A percentile compares a stretch with the other conserved stretches of the same genome.
Conservation (phyloP, 2,329 filamentous ascomycete species). For the Spiromastix sp. region DNA sequence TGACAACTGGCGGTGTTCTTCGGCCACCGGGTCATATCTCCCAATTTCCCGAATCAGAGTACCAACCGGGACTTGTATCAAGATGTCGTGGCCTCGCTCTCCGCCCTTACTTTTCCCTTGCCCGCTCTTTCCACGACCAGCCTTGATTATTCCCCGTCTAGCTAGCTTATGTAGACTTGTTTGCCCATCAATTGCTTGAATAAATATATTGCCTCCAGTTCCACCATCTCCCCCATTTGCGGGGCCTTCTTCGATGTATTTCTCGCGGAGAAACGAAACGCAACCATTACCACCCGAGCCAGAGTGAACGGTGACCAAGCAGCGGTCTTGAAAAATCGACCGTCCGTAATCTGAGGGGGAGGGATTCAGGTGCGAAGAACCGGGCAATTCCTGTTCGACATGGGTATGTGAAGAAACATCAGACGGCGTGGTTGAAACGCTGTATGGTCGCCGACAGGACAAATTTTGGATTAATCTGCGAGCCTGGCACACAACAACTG, state of each 20-base stretch:
- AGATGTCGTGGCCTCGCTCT: slow-evolving; percentile 70
- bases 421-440: slow-evolving; percentile 1
- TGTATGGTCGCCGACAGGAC: slow-evolving; percentile 5
- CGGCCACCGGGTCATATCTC: slow-evolving; percentile 63
- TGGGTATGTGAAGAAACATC: slow-evolving; percentile 5
- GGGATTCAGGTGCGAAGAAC: slow-evolving; percentile 59
- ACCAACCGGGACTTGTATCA: slow-evolving; percentile 85
- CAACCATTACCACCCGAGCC: slow-evolving; percentile 84
- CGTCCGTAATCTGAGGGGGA: slow-evolving; percentile 72
- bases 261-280: slow-evolving; percentile 86
- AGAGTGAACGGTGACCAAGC: slow-evolving; percentile 64
- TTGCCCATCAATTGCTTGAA: slow-evolving; percentile 83
- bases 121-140: slow-evolving; percentile 35
- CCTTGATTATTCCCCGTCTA: slow-evolving; percentile 53
- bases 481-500: too few species aligned
- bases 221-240: slow-evolving; percentile 93
- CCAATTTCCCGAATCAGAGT: slow-evolving; percentile 79
- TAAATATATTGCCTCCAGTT: slow-evolving; percentile 82
- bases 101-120: slow-evolving; percentile 47
- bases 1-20: slow-evolving; percentile 42
- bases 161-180: slow-evolving; percentile 90
- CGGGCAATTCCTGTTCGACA: slow-evolving; percentile 1
- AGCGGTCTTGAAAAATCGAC: slow-evolving; percentile 79
- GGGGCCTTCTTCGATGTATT: slow-evolving; percentile 78
- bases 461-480: slow-evolving; percentile 9